Evolutionary conservation across 169 alveolate genomes (phyloP).

Genomic region (Plasmodium sp.): DNA sequence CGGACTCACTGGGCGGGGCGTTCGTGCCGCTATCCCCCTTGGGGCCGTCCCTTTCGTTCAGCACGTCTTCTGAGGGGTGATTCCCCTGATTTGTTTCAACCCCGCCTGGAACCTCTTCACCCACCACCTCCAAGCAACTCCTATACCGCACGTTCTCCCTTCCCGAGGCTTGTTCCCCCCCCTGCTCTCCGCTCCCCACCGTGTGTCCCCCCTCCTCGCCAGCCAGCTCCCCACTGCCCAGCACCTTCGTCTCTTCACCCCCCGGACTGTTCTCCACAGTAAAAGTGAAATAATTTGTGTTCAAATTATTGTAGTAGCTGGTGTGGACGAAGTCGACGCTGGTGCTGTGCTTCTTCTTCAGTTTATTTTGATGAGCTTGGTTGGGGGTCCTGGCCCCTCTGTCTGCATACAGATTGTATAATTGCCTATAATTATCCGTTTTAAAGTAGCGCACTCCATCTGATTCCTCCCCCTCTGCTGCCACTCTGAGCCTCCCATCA

Average conservation of each 20-base stretch:
- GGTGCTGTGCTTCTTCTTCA: background rate
- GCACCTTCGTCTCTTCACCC: background rate
- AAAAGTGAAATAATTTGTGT: constrained; percentile 26
- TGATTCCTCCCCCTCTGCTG: background rate
- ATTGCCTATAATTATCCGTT: background rate
- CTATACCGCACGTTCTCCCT: background rate
- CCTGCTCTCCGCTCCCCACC: background rate
- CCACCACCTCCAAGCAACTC: constrained; percentile 21
- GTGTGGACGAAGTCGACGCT: constrained; percentile 13
- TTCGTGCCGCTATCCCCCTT: background rate
- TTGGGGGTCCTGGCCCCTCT: background rate
- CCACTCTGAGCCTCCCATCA: background rate
- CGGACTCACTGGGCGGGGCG: background rate
- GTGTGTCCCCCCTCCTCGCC: background rate
- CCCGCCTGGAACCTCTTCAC: no score
- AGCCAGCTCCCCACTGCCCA: background rate
- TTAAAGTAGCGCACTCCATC: background rate
- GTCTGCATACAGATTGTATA: background rate
- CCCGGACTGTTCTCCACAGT: background rate
- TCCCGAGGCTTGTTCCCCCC: background rate
- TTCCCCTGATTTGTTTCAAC: background rate
- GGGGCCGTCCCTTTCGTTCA: background rate
- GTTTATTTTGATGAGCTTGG: background rate
- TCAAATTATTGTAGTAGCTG: constrained; percentile 23
- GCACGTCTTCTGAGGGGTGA: no score